Base-by-base conservation (phyloP, 192 early-diverging fungal species). In the Coemansia sp. region DNA sequence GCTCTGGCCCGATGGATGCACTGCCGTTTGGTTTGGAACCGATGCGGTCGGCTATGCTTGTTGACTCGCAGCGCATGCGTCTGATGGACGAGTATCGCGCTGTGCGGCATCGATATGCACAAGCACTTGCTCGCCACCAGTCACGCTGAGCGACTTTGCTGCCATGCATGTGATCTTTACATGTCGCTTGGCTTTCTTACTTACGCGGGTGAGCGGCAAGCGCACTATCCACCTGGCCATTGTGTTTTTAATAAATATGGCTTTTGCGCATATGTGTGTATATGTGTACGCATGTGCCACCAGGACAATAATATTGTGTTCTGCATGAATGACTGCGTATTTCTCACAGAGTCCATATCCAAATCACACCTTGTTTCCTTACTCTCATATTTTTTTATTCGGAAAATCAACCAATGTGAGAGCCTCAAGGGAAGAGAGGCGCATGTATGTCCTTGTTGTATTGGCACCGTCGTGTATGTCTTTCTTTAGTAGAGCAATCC, bases 91-190 rank as follows among this genome's bases (percentile, higher is more conserved):
- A 58, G 28, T 72, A 72, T 33, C 34, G 53, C 15, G 44, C 28
- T 0, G 57, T 72, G 37, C 69, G 69, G n/a, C 53, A 46, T 25
- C 52, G 48, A 1, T 53, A 68, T 39, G 52, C 65, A 5, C 46
- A 27, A 10, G 65, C 58, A 3, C 41, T 60, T 18, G 46, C 48
- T 28, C 38, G 60, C 20, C 42, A 55, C 15, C 54, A 56, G 11
- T 51, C 19, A 14, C 25, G 25, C 27, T 47, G 29, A 47, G 15
- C 34, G 34, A 36, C 17, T 15, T 15, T 15, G 17, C 17, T 36
- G 34, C 2, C 28, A 46, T 42, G 40, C 44, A 46, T 46, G 44
- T 47, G 45, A 33, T 47, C 15, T n/a, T 22, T 22, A 42, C 40
- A n/a, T n/a, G n/a, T n/a, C n/a, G n/a, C n/a, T n/a, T n/a, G n/a